Percentiles rank a stretch among this genome's conserved stretches.
Evolutionary conservation across 2,329 filamentous ascomycete genomes (phyloP).

Genomic region (Monilinia aucupariae): DNA sequence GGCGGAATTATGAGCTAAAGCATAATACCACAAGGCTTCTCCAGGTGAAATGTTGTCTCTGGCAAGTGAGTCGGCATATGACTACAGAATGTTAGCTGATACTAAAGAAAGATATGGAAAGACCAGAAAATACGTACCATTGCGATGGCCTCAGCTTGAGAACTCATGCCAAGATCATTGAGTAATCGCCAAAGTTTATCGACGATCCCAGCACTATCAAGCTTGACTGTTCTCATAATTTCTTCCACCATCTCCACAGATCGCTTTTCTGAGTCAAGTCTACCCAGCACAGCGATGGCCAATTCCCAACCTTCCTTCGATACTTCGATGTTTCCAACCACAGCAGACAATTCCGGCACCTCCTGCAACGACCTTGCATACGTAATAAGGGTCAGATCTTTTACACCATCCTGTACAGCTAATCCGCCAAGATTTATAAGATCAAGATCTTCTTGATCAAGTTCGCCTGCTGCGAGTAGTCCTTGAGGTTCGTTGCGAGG

Average conservation of each 20-base stretch:
- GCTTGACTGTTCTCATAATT: slow-evolving; percentile 64
- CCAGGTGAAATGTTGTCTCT: slow-evolving; percentile 73
- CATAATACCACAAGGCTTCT: slow-evolving; percentile 84
- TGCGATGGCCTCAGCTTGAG: slow-evolving; percentile 74
- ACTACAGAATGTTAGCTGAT: slow-evolving; percentile 47
- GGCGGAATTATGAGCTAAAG: slow-evolving; percentile 69
- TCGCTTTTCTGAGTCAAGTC: slow-evolving; percentile 67
- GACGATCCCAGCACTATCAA: slow-evolving; percentile 65
- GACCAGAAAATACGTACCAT: slow-evolving; percentile 54
- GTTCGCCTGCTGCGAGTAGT: slow-evolving; percentile 51
- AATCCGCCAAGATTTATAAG: slow-evolving; percentile 61
- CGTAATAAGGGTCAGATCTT: slow-evolving; percentile 70
- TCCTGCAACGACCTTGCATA: slow-evolving; percentile 66
- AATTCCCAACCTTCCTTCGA: slow-evolving; percentile 79
- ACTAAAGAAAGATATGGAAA: neutral
- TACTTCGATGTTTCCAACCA: slow-evolving; percentile 30
- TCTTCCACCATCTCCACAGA: slow-evolving; percentile 70
- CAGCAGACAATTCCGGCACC: slow-evolving; percentile 39
- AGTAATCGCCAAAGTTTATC: slow-evolving; percentile 78
- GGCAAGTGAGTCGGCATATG: slow-evolving; percentile 74
- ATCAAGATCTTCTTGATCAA: slow-evolving; percentile 81
- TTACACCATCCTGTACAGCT: slow-evolving; percentile 59
- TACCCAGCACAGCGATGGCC: slow-evolving; percentile 73
- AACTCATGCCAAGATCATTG: slow-evolving; percentile 69
- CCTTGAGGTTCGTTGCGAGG: slow-evolving; percentile 51